Base-by-base conservation (phyloP, 2,329 filamentous ascomycete species). In the Nemania sp. region DNA sequence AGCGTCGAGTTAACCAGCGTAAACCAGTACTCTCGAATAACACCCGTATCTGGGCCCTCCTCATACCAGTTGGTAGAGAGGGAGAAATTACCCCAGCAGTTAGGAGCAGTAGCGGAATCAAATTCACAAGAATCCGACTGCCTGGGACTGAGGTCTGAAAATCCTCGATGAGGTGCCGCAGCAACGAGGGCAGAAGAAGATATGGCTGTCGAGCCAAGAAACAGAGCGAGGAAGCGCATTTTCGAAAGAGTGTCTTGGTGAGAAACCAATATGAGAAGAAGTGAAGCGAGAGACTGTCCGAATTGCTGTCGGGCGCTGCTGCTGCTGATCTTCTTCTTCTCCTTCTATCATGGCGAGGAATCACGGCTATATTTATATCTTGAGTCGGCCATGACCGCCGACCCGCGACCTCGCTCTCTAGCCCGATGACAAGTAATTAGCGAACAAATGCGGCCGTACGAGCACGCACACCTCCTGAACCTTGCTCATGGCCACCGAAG, bases 11-110 rank as follows among this genome's bases (percentile, higher is more conserved):
- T 72, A 1, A 67, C 67, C 14, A 78, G 46, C 9, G 74, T 70
- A 6, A 79, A 64, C 69, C 72, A 77, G 64, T 77, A 79, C 52
- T 83, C 80, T 8, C 75, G 68, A 11, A 74, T 79, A 0, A 78
- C 76, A 1, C 78, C 77, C 1, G 79, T 82, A 44, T 78, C 68
- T 2, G 76, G 74, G 6, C 64, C 66, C 1, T 68, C 65, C 0
- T 66, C 65, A 23, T 67, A 71, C 61, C 75, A 80, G 62, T 81
- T 74, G 2, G 77, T 80, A 34, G 73, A 67, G 40, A 80, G 71
- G 43, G 74, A 75, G 55, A 76, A 77, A 37, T 79, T 70, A 20
- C 78, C 78, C 79, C 79, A 79, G 49, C 71, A 66, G 12, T 60
- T 56, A 11, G 72, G 69, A 30, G 70, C 66, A 17, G 63, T 66